Base-by-base conservation (phyloP, 169 alveolate species). In the Cryptosporidium baileyi region DNA sequence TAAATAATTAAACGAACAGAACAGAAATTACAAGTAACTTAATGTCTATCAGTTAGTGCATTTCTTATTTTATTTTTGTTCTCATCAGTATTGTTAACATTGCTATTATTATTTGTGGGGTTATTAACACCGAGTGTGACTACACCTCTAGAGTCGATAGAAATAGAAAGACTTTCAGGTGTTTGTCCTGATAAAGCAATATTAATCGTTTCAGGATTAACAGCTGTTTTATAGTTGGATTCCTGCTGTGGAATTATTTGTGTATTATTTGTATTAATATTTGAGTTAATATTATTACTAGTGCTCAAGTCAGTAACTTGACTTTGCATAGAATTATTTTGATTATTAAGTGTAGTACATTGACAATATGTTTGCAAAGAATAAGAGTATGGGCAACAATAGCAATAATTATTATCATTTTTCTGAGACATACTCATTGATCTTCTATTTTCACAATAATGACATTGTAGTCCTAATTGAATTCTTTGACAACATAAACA, bases 121-220 rank as follows among this genome's bases (percentile, higher is more conserved):
- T 74, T 74, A 43, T 57, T 74, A 30, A 74, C 85, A 2, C 85
- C 85, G 19, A 74, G 47, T 19, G 85, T 74, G 34, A 74, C 59
- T 2, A 74, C 54, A 1, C 85, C 85, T 28, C 60, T 74, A 19
- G 85, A 51, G 85, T 74, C 85, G 34, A 74, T 38, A 36, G 85
- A 74, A 36, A 74, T 74, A 11, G 85, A 52, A 13, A 74, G 54
- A 54, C 85, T 74, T 7, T 74, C 67, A 6, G 85, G 85, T 3
- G 67, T 54, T 34, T 74, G 65, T 32, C 85, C 85, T 15, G 65
- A 38, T 11, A 74, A 54, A 6, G 65, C 67, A 54, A 74, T 51
- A 28, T 74, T 74, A 28, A 74, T 54, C 65, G 43, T 74, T 30
- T 74, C 85, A 11, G 85, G 67, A n/a, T 74, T 74, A 17, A 54